Conservation (phyloP, 345 rosid species). For the Hypericum androsaemum region DNA sequence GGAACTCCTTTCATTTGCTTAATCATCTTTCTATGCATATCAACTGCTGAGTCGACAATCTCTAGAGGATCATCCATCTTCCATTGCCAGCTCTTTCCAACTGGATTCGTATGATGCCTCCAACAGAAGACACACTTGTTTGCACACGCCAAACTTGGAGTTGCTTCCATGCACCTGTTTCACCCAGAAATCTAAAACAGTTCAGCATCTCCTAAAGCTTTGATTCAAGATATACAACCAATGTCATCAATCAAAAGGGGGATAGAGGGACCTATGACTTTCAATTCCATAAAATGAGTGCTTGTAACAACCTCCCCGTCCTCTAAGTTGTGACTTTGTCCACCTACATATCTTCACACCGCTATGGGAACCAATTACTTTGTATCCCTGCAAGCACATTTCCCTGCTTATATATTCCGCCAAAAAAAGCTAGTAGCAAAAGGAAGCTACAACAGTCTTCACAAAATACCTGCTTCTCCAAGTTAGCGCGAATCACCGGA, state of each 20-base stretch:
- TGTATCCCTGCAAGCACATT: conserved; percentile 71
- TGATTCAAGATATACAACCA: neutral
- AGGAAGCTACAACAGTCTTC: neutral
- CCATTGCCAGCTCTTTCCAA: conserved; percentile 99
- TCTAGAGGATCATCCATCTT: conserved; percentile 91
- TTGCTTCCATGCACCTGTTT: conserved; percentile 92
- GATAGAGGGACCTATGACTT: conserved; percentile 77
- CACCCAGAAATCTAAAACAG: conserved; percentile 7
- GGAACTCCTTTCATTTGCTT: conserved; percentile 14
- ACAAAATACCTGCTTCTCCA: conserved; percentile 68
- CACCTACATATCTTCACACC: conserved; percentile 97
- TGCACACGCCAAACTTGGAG: conserved; percentile 98
- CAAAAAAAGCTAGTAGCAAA: neutral
- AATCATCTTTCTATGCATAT: conserved; percentile 83
- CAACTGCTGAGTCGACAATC: conserved; percentile 77
- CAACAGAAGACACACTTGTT: conserved; percentile 98
- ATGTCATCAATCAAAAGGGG: neutral
- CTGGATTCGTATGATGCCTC: conserved; percentile 99
- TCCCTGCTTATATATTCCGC: neutral
- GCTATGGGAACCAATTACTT: conserved; percentile 93
- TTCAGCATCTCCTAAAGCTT: neutral
- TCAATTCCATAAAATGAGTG: conserved; percentile 97
- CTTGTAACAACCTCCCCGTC: conserved; percentile 99
- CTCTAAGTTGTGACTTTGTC: conserved; percentile 99
- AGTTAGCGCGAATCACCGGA: conserved; percentile 84